Conservation (phyloP, 441 rosid genomes). For the Rhodomyrtus psidioides region DNA sequence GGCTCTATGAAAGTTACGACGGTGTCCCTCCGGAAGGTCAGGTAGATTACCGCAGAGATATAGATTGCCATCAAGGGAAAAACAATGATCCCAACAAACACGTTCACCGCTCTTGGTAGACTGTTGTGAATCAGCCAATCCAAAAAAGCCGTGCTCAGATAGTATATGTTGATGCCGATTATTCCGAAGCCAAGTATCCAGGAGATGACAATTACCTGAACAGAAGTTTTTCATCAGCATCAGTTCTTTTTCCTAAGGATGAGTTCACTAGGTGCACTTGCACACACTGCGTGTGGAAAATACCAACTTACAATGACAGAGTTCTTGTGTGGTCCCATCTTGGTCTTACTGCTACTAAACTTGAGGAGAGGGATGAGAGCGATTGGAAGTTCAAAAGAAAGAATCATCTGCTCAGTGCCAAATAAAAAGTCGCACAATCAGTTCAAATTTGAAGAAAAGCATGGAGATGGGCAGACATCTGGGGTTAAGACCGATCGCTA, state of each 20-base stretch:
- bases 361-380: conserved; percentile 64
- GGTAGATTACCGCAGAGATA: conserved; percentile 30
- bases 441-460: not conserved
- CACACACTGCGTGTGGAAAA: not conserved
- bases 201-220: conserved; percentile 46
- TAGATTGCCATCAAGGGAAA: conserved; percentile 60
- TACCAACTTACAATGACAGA: conserved; percentile 34
- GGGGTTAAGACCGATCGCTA: not conserved
- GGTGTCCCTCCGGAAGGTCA: conserved; percentile 40
- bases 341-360: conserved; percentile 57
- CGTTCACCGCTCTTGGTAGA: conserved; percentile 31
- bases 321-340: conserved; percentile 76
- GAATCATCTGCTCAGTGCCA: conserved; percentile 38
- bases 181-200: conserved; percentile 52
- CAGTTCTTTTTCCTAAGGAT: not conserved
- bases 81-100: conserved; percentile 40
- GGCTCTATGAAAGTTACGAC: conserved; percentile 34
- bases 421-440: not conserved
- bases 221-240: not conserved
- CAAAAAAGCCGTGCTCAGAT: conserved; percentile 42
- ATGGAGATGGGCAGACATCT: not conserved
- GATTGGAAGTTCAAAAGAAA: conserved; percentile 63
- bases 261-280: not conserved
- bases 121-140: conserved; percentile 39
- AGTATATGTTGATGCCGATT: conserved; percentile 58